Conservation (phyloP, 2,329 filamentous ascomycete species). For the Nemania serpens region DNA sequence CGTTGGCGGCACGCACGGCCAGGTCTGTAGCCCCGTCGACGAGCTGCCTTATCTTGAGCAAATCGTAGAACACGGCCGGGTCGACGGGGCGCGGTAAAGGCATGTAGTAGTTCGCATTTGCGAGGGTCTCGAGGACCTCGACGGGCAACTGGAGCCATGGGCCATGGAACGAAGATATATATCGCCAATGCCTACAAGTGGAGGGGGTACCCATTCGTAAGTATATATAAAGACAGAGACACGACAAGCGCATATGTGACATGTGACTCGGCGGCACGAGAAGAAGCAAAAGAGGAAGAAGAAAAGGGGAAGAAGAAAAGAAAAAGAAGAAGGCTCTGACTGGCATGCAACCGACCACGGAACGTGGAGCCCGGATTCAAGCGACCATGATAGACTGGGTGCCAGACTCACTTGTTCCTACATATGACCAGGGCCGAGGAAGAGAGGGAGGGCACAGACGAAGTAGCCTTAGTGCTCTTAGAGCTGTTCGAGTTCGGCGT, state of each 20-base stretch:
- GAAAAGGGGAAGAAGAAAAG: no score
- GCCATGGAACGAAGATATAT: slow-evolving; percentile 82
- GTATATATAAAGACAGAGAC: not conserved
- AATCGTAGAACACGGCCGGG: slow-evolving; percentile 79
- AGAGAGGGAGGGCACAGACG: slow-evolving; percentile 39
- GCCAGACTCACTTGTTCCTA: slow-evolving; percentile 67
- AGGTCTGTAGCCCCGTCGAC: slow-evolving; percentile 82
- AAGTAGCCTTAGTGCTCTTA: slow-evolving; percentile 24
- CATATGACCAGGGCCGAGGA: slow-evolving; percentile 63
- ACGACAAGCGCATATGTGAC: not conserved
- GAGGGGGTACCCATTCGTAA: slow-evolving; percentile 1
- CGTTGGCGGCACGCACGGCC: slow-evolving; percentile 76
- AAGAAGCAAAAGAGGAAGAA: no score
- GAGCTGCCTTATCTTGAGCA: slow-evolving; percentile 78
- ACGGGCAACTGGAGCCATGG: slow-evolving; percentile 81
- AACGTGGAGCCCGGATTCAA: not conserved
- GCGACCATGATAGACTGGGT: not conserved
- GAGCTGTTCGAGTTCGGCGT: slow-evolving; percentile 17
- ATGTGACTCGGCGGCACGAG: not conserved
- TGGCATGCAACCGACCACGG: not conserved
- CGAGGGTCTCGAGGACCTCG: slow-evolving; percentile 78
- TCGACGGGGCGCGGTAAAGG: slow-evolving; percentile 78
- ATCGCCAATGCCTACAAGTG: slow-evolving; percentile 74
- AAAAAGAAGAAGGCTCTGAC: no score
- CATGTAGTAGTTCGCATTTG: slow-evolving; percentile 78